A percentile compares a stretch with the other conserved stretches of the same genome.
These are phyloP conservation scores for Neonectria punicea DNA, from an alignment of 2,329 filamentous ascomycete genomes.

Conservation along the genomic window DNA sequence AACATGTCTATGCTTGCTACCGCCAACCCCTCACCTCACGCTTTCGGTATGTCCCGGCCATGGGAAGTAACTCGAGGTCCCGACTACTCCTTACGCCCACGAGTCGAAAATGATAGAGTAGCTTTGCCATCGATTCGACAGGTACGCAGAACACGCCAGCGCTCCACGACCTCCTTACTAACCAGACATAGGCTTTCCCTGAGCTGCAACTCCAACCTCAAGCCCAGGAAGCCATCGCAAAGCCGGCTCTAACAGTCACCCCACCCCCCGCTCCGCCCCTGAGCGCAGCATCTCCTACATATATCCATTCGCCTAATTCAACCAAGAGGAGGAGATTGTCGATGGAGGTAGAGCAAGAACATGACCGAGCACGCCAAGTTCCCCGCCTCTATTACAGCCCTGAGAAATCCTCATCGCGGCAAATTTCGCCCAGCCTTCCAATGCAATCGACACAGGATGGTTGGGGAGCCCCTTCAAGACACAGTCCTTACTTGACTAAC, in stretches of 20 bases:
- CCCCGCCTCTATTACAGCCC: slow-evolving; percentile 58
- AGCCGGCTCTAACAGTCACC: slow-evolving; percentile 47
- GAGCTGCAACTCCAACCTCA: slow-evolving; percentile 53
- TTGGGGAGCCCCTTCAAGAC: slow-evolving; percentile 48
- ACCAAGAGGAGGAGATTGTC: slow-evolving; percentile 60
- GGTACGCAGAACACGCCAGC: slow-evolving; percentile 49
- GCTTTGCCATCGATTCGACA: slow-evolving; percentile 64
- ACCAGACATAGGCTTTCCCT: slow-evolving; percentile 56
- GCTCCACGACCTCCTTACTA: slow-evolving; percentile 25
- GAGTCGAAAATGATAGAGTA: slow-evolving; percentile 53
- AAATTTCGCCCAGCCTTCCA: slow-evolving; percentile 49
- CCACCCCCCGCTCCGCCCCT: slow-evolving; percentile 47
- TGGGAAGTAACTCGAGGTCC: slow-evolving; percentile 52
- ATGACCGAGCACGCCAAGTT: slow-evolving; percentile 55
- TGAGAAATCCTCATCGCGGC: slow-evolving; percentile 44
- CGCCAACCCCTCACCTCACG: slow-evolving; percentile 54
- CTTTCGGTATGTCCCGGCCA: slow-evolving; percentile 52
- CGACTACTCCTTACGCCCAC: slow-evolving; percentile 49
- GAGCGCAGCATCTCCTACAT: slow-evolving; percentile 56
- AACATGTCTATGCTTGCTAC: slow-evolving; percentile 65
- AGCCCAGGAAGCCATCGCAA: slow-evolving; percentile 44
- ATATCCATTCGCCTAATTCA: slow-evolving; percentile 60
- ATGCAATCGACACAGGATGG: slow-evolving; percentile 45
- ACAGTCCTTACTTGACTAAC: slow-evolving; percentile 49
- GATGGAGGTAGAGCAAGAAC: slow-evolving; percentile 53